Percentiles rank a stretch among this genome's conserved stretches.
Conservation (phyloP, 345 rosid genomes). For the Salix arbutifolia region DNA sequence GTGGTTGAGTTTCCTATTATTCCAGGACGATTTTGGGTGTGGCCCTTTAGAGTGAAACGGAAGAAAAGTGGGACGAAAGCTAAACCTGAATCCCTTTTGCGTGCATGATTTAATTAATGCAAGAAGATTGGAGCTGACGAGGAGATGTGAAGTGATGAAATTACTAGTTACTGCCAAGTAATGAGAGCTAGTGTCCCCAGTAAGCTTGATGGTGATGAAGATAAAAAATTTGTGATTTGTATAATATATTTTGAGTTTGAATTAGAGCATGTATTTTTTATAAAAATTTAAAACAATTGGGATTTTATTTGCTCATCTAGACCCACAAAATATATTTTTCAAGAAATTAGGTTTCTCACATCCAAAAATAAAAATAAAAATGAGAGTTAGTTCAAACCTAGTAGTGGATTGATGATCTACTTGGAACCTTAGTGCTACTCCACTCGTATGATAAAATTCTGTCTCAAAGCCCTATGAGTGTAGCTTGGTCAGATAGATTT, state of each 20-base stretch:
- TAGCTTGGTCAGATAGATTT: no score
- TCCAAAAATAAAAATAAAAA: no score
- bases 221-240: fast-evolving
- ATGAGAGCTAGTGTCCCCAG: no score
- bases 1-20: background rate
- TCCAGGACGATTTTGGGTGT: background rate
- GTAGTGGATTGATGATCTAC: background rate
- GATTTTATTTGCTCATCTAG: no score
- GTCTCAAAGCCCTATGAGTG: background rate
- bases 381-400: background rate
- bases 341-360: no score
- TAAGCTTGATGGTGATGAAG: no score
- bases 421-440: background rate
- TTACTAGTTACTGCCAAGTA: background rate
- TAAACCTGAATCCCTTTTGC: background rate
- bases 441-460: background rate
- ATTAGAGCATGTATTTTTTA: fast-evolving
- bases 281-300: no score
- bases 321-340: no score
- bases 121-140: background rate
- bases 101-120: background rate
- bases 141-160: background rate
- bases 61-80: background rate
- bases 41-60: background rate
- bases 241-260: fast-evolving